Evolutionary conservation across 768 basidiomycete species (phyloP).

Genomic region (Aureoboletus auriporus): DNA sequence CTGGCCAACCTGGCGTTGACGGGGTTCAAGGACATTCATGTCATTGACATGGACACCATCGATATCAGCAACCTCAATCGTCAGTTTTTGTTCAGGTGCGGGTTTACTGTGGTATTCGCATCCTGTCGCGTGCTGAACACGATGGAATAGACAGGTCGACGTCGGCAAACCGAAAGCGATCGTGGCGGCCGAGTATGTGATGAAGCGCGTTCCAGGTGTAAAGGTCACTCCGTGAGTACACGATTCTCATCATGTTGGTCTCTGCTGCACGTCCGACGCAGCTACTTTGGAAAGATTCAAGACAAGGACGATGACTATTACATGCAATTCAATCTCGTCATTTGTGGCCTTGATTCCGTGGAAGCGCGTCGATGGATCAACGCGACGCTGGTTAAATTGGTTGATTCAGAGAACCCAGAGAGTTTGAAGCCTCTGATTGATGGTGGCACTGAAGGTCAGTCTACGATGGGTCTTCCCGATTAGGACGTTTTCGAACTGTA

Average conservation of each 20-base stretch:
- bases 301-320: conserved; percentile 96
- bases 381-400: conserved; percentile 91
- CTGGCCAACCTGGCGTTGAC: conserved; percentile 92
- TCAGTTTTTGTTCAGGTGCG: conserved; percentile 94
- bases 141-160: conserved; percentile 63
- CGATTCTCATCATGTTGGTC: neutral
- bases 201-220: conserved; percentile 95
- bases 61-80: conserved; percentile 98
- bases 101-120: neutral
- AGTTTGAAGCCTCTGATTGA: conserved; percentile 96
- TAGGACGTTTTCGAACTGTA: neutral
- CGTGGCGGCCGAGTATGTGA: conserved; percentile 93
- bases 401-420: conserved; percentile 90
- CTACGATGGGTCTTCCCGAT: neutral
- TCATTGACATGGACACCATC: conserved; percentile 99
- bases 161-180: conserved; percentile 93
- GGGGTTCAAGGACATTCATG: conserved; percentile 98
- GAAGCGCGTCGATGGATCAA: conserved; percentile 99
- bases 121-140: neutral
- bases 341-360: conserved; percentile 96
- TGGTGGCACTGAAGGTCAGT: conserved; percentile 92
- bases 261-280: conserved; percentile 30
- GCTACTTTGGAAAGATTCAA: conserved; percentile 96
- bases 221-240: conserved; percentile 87
- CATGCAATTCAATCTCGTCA: conserved; percentile 93